Base-by-base conservation (phyloP, 805 yeast genomes). In the Metschnikowia noctiluminum region DNA sequence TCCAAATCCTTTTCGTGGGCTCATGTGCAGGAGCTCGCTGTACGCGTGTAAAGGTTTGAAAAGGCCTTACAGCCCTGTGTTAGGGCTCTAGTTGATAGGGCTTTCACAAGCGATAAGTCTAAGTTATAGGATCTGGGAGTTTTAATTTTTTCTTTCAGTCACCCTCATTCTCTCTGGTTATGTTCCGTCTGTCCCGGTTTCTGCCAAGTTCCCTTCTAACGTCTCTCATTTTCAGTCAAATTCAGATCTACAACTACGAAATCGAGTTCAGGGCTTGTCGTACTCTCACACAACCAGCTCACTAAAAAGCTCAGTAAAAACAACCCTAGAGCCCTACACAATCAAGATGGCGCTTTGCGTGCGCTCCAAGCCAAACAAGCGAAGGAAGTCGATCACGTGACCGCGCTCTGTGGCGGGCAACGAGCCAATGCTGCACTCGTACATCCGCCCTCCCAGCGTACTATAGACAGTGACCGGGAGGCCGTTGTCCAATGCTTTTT, bases 21-120 rank as follows among this genome's bases (percentile, higher is more conserved):
- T 89, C 87, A 92, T 85, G 21, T 21, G 21, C 21, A 21, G 21
- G 4, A 3, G 21, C 21, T 3, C 21, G 21, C 21, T 4, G 21
- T 4, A 21, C 21, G 21, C 4, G 21, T 21, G 21, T 21, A 21
- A 21, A 4, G 21, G 21, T 21, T 2, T n/a, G n/a, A n/a, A n/a
- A n/a, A n/a, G n/a, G n/a, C n/a, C n/a, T n/a, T n/a, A n/a, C n/a
- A n/a, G n/a, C 2, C 21, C 21, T 21, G 2, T 21, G 21, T 21
- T 21, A 21, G 21, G 21, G 21, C 21, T 21, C 21, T 3, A 21
- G 21, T 21, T 21, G 21, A 21, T 4, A 21, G 21, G 21, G 21
- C 21, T 3, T 21, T 4, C 21, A 4, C 2, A 21, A 21, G 21
- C 21, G 21, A 21, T 2, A 21, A 21, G 4, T 21, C 21, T 21